phyloP scores from a whole-genome alignment of 148 eudicot genomes.

The Diospyros kaki region DNA sequence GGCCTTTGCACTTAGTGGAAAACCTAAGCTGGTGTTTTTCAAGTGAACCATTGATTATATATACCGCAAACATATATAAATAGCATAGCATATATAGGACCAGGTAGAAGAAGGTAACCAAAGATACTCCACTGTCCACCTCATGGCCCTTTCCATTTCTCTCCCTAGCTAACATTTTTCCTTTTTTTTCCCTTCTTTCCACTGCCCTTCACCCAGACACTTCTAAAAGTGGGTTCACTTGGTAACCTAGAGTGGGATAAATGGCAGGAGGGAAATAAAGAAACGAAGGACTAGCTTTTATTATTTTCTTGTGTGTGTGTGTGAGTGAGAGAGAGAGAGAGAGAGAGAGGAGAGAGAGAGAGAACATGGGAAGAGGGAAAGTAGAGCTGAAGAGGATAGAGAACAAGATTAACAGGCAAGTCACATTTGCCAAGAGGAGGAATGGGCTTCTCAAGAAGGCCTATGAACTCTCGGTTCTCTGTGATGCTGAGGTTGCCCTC shows the following conservation, averaged over 20 bases:
- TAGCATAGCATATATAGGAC: too few relatives aligned
- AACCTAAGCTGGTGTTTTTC: too few relatives aligned
- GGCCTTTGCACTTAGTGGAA: too few relatives aligned
- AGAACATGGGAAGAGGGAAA: conserved; percentile 52
- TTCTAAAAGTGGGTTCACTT: conserved; percentile 5
- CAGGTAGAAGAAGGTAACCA: not conserved
- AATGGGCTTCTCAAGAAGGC: conserved; percentile 57
- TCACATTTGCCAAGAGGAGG: conserved; percentile 58
- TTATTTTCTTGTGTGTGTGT: too few relatives aligned
- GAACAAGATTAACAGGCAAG: conserved; percentile 53
- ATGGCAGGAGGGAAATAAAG: not conserved
- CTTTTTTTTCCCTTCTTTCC: not conserved
- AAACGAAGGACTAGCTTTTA: too few relatives aligned
- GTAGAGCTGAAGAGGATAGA: conserved; percentile 55
- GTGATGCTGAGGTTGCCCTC: conserved; percentile 57
- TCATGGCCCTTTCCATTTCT: not conserved
- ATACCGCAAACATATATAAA: too few relatives aligned
- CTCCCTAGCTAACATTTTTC: not conserved
- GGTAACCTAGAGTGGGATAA: not conserved
- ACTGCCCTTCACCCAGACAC: not conserved
- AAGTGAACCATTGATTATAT: too few relatives aligned
- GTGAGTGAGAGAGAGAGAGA: not conserved
- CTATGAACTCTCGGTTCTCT: conserved; percentile 49
- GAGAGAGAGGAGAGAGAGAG: not conserved
- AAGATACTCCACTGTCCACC: not conserved